Evolutionary conservation across 805 yeast genomes (phyloP).

Genomic region (Metschnikowia lochheadii): DNA sequence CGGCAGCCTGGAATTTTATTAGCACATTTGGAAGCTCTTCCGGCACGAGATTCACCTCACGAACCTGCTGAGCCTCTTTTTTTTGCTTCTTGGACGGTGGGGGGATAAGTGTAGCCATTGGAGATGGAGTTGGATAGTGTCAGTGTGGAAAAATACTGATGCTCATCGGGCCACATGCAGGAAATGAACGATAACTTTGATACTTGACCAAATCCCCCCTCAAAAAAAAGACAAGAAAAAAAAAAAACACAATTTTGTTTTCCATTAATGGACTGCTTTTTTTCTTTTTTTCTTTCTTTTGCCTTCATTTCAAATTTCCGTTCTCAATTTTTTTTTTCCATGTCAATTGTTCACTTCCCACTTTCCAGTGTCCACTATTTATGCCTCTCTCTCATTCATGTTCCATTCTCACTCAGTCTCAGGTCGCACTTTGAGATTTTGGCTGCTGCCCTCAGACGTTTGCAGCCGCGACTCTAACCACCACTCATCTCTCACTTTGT

Average conservation of each 20-base stretch:
- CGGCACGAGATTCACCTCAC: constrained; percentile 72
- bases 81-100: constrained; percentile 90
- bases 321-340: neutral
- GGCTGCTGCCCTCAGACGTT: neutral
- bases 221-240: too few relatives aligned
- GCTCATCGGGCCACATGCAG: constrained; percentile 14
- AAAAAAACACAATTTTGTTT: too few relatives aligned
- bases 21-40: constrained; percentile 80
- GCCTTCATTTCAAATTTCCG: too few relatives aligned
- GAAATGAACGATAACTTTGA: neutral
- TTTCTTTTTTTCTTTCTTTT: too few relatives aligned
- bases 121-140: neutral
- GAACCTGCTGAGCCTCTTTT: constrained; percentile 75
- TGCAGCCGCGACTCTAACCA: constrained; percentile 2
- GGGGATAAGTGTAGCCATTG: constrained; percentile 89
- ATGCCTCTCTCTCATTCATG: too few relatives aligned
- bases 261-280: neutral
- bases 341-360: neutral
- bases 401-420: too few relatives aligned
- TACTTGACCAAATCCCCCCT: too few relatives aligned
- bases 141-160: constrained; percentile 8
- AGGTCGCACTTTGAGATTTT: neutral
- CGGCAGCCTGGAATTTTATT: constrained; percentile 87
- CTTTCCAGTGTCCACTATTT: too few relatives aligned
- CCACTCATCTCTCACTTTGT: neutral